Base-by-base conservation (phyloP, 768 basidiomycete genomes). In the Pleurotus sapidus region DNA sequence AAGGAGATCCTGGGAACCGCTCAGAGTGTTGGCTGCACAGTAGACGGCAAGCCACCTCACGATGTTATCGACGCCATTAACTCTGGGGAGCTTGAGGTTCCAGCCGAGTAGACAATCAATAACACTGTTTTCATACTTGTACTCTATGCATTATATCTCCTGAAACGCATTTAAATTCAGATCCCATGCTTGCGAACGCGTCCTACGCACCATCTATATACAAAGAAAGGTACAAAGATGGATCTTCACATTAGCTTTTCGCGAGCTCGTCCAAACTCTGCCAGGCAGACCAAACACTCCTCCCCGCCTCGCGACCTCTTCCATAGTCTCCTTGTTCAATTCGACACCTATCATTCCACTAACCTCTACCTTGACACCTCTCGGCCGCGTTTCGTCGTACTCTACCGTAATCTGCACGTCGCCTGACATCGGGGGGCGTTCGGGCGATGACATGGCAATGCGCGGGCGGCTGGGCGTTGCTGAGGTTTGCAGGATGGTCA, bases 1-100 rank as follows among this genome's bases (percentile, higher is more conserved):
- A 98, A 98, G 85, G 96, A 99, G 88, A 96, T 99, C 70, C 79
- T 99, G 70, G 96, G 96, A 54, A 99, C 96, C 25, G 93, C 93
- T 56, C 96, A 98, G 81, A 94, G 91, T 60, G 79, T 98, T 64
- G 96, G 96, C 42, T 98, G 95, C 86, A 96, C 95, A 47, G 82
- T 99, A 56, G 94, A 98, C 68, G 95, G 96, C 65, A 82, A 85
- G 72, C 88, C 91, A 34, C 85, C 96, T 57, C 96, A 98, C 75
- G 95, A 96, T 70, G 69, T 97, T 69, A 95, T 96, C 64, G 94
- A 95, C 54, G 85, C 76, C 55, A 93, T 94, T 69, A 83, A 89
- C 77, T 81, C 84, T 59, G 91, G 89, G 56, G 91, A 93, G 72
- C 77, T 93, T 60, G 91, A 93, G 74, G 83, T 93, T 57, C 91